Conservation (phyloP, 441 rosid genomes). For the Mallotus japonicus region DNA sequence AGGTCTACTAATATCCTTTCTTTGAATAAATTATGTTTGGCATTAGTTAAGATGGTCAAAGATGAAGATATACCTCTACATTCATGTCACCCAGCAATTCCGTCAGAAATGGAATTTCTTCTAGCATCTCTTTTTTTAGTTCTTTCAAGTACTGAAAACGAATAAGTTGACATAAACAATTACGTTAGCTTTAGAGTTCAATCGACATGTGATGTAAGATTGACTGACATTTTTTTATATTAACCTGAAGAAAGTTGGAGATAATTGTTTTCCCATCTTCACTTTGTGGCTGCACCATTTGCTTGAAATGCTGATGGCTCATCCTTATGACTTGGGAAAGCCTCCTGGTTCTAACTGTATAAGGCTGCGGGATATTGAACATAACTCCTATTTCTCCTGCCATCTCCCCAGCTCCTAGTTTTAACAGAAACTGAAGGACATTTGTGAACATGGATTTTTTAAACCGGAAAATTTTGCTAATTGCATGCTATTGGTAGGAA, state of each 20-base stretch:
- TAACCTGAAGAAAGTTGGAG: conserved; percentile 53
- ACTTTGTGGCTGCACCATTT: conserved; percentile 49
- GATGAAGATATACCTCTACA: conserved; percentile 42
- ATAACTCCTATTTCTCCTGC: conserved; percentile 91
- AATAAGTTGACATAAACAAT: conserved; percentile 17
- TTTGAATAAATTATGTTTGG: neutral
- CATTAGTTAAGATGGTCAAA: conserved; percentile 13
- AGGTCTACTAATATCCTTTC: neutral
- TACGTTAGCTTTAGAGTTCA: neutral
- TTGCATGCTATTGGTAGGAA: neutral
- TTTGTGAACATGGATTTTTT: conserved; percentile 19
- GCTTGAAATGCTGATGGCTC: conserved; percentile 72
- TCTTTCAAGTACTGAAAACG: conserved; percentile 44
- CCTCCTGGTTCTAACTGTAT: conserved; percentile 72
- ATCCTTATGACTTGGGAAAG: conserved; percentile 85
- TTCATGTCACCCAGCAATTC: conserved; percentile 42
- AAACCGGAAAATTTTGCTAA: neutral
- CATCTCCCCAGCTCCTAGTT: conserved; percentile 68
- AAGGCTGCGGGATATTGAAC: conserved; percentile 91
- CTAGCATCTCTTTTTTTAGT: conserved; percentile 40
- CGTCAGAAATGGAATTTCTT: conserved; percentile 43
- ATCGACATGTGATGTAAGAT: neutral
- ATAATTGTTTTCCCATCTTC: conserved; percentile 55
- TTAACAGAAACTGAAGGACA: conserved; percentile 54
- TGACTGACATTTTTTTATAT: neutral